Conservation (phyloP, 805 yeast species). For the Spathaspora passalidarum region DNA sequence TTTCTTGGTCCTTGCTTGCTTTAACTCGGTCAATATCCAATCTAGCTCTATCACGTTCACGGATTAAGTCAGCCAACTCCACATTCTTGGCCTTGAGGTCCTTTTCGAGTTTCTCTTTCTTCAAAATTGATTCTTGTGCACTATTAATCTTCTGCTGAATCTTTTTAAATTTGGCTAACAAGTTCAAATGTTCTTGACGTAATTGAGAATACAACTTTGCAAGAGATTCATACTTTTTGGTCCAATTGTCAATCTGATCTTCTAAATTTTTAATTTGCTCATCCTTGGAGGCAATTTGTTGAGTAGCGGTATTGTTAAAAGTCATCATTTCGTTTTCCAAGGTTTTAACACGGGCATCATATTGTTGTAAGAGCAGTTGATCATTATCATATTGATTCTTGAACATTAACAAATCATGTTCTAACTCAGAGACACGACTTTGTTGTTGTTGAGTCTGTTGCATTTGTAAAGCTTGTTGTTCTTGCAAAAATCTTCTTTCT, state of each 20-base stretch:
- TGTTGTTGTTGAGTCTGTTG: slow-evolving; percentile 74
- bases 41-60: slow-evolving; percentile 87
- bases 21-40: slow-evolving; percentile 71
- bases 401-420: slow-evolving; percentile 72
- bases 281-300: slow-evolving; percentile 73
- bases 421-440: slow-evolving; percentile 76
- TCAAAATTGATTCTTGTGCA: slow-evolving; percentile 87
- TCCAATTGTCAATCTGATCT: slow-evolving; percentile 77
- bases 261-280: slow-evolving; percentile 65
- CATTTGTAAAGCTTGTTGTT: slow-evolving; percentile 63
- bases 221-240: slow-evolving; percentile 80
- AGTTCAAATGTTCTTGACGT: slow-evolving; percentile 84
- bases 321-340: slow-evolving; percentile 69
- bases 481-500: slow-evolving; percentile 63
- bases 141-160: slow-evolving; percentile 81
- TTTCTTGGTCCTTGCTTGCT: slow-evolving; percentile 62
- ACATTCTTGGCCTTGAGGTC: slow-evolving; percentile 83
- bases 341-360: slow-evolving; percentile 79
- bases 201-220: slow-evolving; percentile 88
- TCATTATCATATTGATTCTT: slow-evolving; percentile 84
- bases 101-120: slow-evolving; percentile 75
- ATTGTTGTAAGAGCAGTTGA: slow-evolving; percentile 79
- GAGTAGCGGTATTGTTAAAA: slow-evolving; percentile 61
- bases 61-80: slow-evolving; percentile 82
- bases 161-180: slow-evolving; percentile 74